Conservation (phyloP, 371 early-diverging fungal genomes). For the Apophysomyces sp. region DNA sequence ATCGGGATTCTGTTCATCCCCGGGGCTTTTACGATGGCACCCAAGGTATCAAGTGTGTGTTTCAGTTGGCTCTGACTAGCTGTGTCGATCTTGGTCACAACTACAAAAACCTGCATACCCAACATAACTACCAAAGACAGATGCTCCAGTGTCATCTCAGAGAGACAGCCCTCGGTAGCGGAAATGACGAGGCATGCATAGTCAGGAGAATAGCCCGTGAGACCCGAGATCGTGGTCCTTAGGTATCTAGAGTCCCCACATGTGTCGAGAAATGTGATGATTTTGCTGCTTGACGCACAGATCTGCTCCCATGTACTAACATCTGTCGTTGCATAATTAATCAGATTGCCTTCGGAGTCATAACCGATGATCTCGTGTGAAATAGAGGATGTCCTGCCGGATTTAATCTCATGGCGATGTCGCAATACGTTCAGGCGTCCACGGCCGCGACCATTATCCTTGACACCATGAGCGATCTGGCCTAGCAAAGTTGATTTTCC, state of each 20-base stretch:
- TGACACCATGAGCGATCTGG: conserved; percentile 75
- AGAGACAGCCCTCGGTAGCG: conserved; percentile 77
- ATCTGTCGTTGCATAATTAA: conserved; percentile 62
- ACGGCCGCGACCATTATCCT: conserved; percentile 88
- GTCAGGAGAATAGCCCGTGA: conserved; percentile 88
- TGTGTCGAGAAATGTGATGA: conserved; percentile 86
- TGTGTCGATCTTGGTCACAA: conserved; percentile 89
- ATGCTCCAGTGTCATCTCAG: conserved; percentile 92
- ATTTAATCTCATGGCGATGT: conserved; percentile 90
- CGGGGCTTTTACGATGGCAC: conserved; percentile 66
- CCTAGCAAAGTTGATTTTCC: conserved; percentile 90
- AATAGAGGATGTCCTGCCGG: conserved; percentile 88
- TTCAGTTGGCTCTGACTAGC: conserved; percentile 83
- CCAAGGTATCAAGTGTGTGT: conserved; percentile 40
- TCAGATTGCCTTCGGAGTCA: conserved; percentile 54
- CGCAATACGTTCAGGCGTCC: conserved; percentile 83
- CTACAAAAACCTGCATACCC: conserved; percentile 82
- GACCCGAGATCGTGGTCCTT: conserved; percentile 88
- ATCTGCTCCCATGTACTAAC: conserved; percentile 84
- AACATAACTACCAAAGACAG: conserved; percentile 81
- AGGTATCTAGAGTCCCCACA: conserved; percentile 91
- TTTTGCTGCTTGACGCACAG: conserved; percentile 72
- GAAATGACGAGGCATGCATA: conserved; percentile 87
- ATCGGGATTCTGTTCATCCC: conserved; percentile 83
- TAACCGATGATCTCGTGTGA: conserved; percentile 88